Evolutionary conservation across 1,284 basidiomycete species (phyloP).

Genomic region (Tetrapyrgos nigripes): DNA sequence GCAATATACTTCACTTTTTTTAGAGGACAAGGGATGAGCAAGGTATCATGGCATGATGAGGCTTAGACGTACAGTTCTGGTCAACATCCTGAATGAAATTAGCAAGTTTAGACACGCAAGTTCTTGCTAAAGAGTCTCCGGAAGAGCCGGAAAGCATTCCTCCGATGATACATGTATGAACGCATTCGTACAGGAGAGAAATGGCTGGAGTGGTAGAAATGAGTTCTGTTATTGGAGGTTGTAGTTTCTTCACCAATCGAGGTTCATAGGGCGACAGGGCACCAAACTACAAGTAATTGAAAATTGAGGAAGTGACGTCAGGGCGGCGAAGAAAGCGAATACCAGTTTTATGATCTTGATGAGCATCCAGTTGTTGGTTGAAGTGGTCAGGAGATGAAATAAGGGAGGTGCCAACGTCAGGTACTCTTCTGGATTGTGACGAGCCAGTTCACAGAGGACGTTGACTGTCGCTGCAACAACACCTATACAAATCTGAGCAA

Average conservation of each 20-base stretch:
- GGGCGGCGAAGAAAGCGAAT: conserved; percentile 28
- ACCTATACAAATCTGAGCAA: conserved; percentile 49
- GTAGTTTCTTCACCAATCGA: conserved; percentile 91
- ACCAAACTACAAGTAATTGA: conserved; percentile 72
- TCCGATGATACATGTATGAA: conserved; percentile 97
- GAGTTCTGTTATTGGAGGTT: conserved; percentile 92
- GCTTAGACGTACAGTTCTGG: conserved; percentile 80
- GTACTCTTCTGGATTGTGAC: conserved; percentile 80
- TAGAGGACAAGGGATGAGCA: conserved; percentile 11
- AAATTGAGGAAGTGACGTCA: not conserved
- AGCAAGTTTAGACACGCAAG: conserved; percentile 94
- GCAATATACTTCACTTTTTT: conserved; percentile 98
- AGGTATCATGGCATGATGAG: not conserved
- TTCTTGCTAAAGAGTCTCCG: conserved; percentile 84
- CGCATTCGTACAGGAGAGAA: conserved; percentile 96
- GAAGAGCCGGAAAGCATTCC: conserved; percentile 89
- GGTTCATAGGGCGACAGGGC: conserved; percentile 91
- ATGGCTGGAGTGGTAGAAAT: conserved; percentile 97
- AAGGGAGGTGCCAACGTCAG: conserved; percentile 89
- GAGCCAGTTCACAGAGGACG: conserved; percentile 92
- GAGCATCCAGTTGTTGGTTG: conserved; percentile 99
- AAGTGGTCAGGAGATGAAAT: conserved; percentile 93
- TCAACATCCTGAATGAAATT: conserved; percentile 92
- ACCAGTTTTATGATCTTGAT: conserved; percentile 99
- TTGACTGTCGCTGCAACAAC: conserved; percentile 95